Conservation (phyloP, 768 basidiomycete species). For the Hygrocybe coccinea region DNA sequence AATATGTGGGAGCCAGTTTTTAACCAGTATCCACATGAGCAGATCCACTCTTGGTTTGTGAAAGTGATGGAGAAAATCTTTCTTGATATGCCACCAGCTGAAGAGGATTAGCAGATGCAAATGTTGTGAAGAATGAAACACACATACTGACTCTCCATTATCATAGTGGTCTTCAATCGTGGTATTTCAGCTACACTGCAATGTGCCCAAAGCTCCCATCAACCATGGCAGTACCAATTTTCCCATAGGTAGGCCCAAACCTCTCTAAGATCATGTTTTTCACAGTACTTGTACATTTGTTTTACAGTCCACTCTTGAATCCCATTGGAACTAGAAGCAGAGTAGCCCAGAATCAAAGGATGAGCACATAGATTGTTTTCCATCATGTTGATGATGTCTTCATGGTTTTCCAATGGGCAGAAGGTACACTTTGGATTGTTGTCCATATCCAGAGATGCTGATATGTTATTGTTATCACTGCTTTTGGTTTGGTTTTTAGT, state of each 20-base stretch:
- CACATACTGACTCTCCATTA: conserved; percentile 27
- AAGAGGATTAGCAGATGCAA: conserved; percentile 11
- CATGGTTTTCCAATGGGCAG: conserved; percentile 14
- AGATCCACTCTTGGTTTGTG: conserved; percentile 29
- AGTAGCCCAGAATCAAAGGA: conserved; percentile 22
- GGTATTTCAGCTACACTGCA: conserved; percentile 18
- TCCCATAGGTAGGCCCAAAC: conserved; percentile 18
- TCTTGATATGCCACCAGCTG: conserved; percentile 20
- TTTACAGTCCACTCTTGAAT: conserved; percentile 22
- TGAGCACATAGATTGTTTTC: conserved; percentile 18
- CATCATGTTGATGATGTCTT: conserved; percentile 15
- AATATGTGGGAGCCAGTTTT: conserved; percentile 29
- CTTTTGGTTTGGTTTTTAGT: too few relatives aligned
- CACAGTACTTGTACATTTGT: conserved; percentile 22
- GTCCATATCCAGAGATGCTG: too few relatives aligned
- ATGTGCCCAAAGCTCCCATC: conserved; percentile 28
- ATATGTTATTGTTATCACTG: too few relatives aligned
- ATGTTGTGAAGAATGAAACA: conserved; percentile 8
- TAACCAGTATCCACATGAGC: conserved; percentile 28
- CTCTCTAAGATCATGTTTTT: conserved; percentile 15
- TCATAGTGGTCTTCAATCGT: conserved; percentile 27
- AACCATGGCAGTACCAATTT: conserved; percentile 11
- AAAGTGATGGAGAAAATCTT: conserved; percentile 32
- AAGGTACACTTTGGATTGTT: conserved; percentile 11
- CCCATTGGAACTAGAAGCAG: conserved; percentile 14